Conservation (phyloP, 495 filamentous ascomycete genomes). For the Aspergillus ellipticus region DNA sequence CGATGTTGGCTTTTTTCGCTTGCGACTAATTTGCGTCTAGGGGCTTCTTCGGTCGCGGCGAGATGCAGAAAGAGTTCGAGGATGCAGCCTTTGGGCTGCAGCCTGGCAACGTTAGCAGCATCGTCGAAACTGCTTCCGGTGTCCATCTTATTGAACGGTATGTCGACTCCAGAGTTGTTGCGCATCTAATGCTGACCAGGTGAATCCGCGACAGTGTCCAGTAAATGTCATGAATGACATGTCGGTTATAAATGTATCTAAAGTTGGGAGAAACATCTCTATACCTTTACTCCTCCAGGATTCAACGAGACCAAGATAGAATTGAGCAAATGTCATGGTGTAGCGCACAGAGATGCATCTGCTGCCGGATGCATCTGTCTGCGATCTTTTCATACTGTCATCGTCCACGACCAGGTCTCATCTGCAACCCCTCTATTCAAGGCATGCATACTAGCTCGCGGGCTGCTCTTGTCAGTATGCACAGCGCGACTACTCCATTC, state of each 20-base stretch:
- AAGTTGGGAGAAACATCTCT: background rate
- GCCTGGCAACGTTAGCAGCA: conserved; percentile 74
- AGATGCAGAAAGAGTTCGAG: conserved; percentile 99
- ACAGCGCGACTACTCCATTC: no score
- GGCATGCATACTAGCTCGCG: no score
- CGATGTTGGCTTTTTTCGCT: background rate
- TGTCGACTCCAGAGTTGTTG: conserved; percentile 17
- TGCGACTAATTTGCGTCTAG: conserved; percentile 38
- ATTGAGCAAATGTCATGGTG: background rate
- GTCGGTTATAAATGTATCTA: background rate
- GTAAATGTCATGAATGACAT: conserved; percentile 13
- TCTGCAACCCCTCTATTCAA: no score
- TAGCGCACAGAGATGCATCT: background rate
- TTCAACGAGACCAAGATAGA: background rate
- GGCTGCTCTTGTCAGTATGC: no score
- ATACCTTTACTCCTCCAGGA: background rate
- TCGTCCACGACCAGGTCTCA: no score
- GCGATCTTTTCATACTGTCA: no score
- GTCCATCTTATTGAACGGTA: conserved; percentile 95
- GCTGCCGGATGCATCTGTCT: no score
- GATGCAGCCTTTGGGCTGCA: conserved; percentile 86
- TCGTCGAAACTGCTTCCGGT: conserved; percentile 91
- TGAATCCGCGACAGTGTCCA: conserved; percentile 26
- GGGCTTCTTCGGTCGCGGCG: conserved; percentile 85
- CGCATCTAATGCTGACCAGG: conserved; percentile 12